Evolutionary conservation across 108 stramenopile genomes (phyloP).

Genomic region (Cyclostephanos invisitatus): DNA sequence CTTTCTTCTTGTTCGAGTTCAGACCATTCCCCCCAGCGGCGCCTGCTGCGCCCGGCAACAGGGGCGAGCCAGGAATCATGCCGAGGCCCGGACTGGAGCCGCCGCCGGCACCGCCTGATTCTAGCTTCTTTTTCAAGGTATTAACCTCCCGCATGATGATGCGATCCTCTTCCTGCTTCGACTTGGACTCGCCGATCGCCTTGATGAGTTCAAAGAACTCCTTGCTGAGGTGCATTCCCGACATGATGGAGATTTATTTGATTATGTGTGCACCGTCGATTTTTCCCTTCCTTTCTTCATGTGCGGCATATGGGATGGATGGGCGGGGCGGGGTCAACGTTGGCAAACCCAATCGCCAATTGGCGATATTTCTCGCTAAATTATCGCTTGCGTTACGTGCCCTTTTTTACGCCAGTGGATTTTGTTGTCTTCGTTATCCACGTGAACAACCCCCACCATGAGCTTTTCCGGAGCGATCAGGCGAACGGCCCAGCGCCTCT

Average conservation of each 20-base stretch:
- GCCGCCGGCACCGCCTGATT: slow-evolving; percentile 36
- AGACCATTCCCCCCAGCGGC: slow-evolving; percentile 44
- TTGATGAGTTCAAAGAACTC: slow-evolving; percentile 99
- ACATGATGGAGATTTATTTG: slow-evolving; percentile 31
- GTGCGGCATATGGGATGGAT: too few species aligned
- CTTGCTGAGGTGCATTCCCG: slow-evolving; percentile 81
- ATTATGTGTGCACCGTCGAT: background rate
- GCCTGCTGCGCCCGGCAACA: slow-evolving; percentile 41
- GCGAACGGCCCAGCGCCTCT: slow-evolving; percentile 46
- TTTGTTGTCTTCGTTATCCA: background rate
- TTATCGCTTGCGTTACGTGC: background rate
- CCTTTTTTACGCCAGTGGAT: background rate
- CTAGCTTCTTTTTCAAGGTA: slow-evolving; percentile 87
- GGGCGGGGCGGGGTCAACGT: too few species aligned
- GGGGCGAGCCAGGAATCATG: background rate
- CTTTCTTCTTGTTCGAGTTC: slow-evolving; percentile 75
- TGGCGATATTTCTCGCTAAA: too few species aligned
- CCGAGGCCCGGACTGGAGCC: slow-evolving; percentile 4
- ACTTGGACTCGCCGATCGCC: slow-evolving; percentile 98
- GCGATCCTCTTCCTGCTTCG: slow-evolving; percentile 99
- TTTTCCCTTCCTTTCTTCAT: too few species aligned
- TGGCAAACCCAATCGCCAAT: too few species aligned
- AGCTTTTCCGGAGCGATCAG: slow-evolving; percentile 47
- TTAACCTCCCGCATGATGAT: slow-evolving; percentile 92
- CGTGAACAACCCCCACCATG: slow-evolving; percentile 14